A percentile compares a stretch with the other conserved stretches of the same genome.
These are phyloP conservation scores for Jacaranda copaia DNA, from an alignment of 257 asterid species.

Conservation along the genomic window DNA sequence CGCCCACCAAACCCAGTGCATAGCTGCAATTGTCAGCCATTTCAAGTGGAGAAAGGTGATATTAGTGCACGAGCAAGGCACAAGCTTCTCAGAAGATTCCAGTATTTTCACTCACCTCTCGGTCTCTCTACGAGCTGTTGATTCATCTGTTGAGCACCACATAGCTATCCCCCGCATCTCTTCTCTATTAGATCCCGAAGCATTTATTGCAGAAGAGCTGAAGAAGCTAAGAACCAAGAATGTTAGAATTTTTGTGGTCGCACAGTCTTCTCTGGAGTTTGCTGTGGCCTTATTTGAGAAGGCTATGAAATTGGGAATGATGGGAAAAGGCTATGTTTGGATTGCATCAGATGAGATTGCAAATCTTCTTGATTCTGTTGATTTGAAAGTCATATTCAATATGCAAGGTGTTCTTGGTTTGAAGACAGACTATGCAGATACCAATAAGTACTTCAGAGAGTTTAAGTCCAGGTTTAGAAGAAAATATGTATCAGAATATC, in stretches of 20 bases:
- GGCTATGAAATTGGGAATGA: slow-evolving; percentile 58
- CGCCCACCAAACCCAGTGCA: slow-evolving; percentile 47
- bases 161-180: slow-evolving; percentile 44
- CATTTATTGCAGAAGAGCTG: slow-evolving; percentile 40
- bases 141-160: slow-evolving; percentile 42
- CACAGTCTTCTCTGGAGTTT: slow-evolving; percentile 55
- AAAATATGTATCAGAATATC: slow-evolving; percentile 48
- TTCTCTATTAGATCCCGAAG: slow-evolving; percentile 33
- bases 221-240: slow-evolving; percentile 38
- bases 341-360: slow-evolving; percentile 57
- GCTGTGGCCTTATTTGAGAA: slow-evolving; percentile 49
- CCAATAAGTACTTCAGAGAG: slow-evolving; percentile 28
- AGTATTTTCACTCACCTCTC: slow-evolving; percentile 48
- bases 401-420: slow-evolving; percentile 76
- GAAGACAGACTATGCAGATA: slow-evolving; percentile 39
- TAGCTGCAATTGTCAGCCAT: slow-evolving; percentile 55
- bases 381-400: slow-evolving; percentile 39
- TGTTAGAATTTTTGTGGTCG: slow-evolving; percentile 46
- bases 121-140: slow-evolving; percentile 46
- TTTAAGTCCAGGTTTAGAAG: slow-evolving; percentile 52
- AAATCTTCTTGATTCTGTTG: slow-evolving; percentile 58
- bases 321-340: slow-evolving; percentile 68
- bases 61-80: slow-evolving; percentile 46
- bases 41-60: slow-evolving; percentile 64
- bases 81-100: slow-evolving; percentile 40